Percentiles rank a stretch among this genome's conserved stretches.
Conservation (phyloP, 768 basidiomycete genomes). For the Suillus tomentosus region DNA sequence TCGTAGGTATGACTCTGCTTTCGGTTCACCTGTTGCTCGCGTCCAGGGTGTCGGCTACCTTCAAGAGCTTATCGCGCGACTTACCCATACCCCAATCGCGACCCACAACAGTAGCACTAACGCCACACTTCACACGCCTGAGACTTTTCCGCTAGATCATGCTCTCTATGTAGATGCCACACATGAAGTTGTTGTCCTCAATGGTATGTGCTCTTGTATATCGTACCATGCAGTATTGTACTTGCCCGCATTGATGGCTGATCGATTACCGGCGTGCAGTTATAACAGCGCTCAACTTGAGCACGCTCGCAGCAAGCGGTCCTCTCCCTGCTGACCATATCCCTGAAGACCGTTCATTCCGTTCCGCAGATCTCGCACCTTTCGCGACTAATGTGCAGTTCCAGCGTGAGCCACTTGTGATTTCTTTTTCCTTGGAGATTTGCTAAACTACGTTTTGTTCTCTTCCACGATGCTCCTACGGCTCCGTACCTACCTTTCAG, state of each 20-base stretch:
- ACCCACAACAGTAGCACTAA: slow-evolving; percentile 84
- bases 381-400: slow-evolving; percentile 90
- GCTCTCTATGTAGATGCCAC: slow-evolving; percentile 83
- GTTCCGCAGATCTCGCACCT: slow-evolving; percentile 74
- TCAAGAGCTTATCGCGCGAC: slow-evolving; percentile 81
- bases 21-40: slow-evolving; percentile 79
- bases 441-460: not conserved
- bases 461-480: not conserved
- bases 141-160: slow-evolving; percentile 72
- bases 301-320: slow-evolving; percentile 69
- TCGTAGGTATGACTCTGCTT: slow-evolving; percentile 65
- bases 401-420: slow-evolving; percentile 58
- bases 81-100: slow-evolving; percentile 73
- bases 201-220: slow-evolving; percentile 49
- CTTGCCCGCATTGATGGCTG: not conserved
- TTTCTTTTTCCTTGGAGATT: not conserved
- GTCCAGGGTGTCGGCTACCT: slow-evolving; percentile 79
- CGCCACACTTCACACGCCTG: slow-evolving; percentile 68
- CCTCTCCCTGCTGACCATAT: slow-evolving; percentile 79
- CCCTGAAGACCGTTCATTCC: slow-evolving; percentile 54
- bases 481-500: slow-evolving; percentile 36
- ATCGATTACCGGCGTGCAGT: slow-evolving; percentile 42
- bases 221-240: not conserved
- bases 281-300: slow-evolving; percentile 83
- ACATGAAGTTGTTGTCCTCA: slow-evolving; percentile 38